Conservation (phyloP, 176 grass and related monocot genomes). For the Aegilops bicornis region DNA sequence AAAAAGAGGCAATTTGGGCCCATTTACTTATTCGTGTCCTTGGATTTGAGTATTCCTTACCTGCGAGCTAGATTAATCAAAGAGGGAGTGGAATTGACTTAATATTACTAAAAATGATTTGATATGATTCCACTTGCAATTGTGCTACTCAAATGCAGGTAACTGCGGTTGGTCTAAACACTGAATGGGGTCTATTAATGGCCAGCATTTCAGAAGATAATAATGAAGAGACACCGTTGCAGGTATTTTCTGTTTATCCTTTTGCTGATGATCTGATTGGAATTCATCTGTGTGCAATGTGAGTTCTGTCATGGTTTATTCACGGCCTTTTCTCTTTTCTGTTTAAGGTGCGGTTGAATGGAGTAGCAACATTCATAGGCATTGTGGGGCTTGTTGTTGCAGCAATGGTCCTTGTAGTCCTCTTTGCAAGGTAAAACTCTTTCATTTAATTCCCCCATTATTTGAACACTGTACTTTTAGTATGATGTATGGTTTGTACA, state of each 20-base stretch:
- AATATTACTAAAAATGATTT: not conserved
- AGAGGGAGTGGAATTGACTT: not conserved
- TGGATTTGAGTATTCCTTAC: not conserved
- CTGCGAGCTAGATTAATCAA: not conserved
- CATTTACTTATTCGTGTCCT: not conserved
- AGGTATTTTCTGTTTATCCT: constrained; percentile 51
- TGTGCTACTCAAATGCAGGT: constrained; percentile 47
- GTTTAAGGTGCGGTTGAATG: constrained; percentile 93
- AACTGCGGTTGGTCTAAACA: constrained; percentile 93
- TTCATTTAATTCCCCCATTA: not conserved
- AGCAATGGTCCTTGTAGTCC: constrained; percentile 64
- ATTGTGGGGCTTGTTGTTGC: constrained; percentile 80
- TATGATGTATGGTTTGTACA: not conserved
- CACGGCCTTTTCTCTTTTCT: constrained; percentile 35
- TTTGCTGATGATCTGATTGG: constrained; percentile 16
- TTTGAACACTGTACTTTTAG: not conserved
- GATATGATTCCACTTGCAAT: constrained; percentile 1
- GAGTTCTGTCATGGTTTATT: constrained; percentile 12
- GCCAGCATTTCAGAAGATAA: constrained; percentile 97
- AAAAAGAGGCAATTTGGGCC: not conserved
- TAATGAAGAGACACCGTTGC: constrained; percentile 95
- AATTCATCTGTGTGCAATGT: constrained; percentile 19
- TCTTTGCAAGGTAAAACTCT: constrained; percentile 66
- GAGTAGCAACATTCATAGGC: constrained; percentile 91
- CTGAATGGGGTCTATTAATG: constrained; percentile 98